These are phyloP conservation scores for Microbotryomycetes sp. DNA, from an alignment of 1,284 basidiomycete genomes.

Conservation along the genomic window DNA sequence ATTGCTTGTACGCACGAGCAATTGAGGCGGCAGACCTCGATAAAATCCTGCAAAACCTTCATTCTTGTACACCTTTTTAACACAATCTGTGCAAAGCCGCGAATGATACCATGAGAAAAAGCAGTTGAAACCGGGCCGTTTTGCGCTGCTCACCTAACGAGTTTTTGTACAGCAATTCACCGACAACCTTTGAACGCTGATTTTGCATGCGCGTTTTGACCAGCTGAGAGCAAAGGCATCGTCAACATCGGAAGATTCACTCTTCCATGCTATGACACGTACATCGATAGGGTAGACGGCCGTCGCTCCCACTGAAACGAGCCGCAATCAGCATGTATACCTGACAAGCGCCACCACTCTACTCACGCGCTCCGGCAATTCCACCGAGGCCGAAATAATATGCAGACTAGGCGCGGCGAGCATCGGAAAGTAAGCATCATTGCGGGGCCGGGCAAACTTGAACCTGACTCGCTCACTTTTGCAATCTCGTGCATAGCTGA, in stretches of 20 bases:
- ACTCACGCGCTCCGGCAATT: conserved; percentile 64
- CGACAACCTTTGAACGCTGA: conserved; percentile 87
- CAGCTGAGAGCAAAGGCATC: conserved; percentile 28
- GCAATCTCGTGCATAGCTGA: conserved; percentile 22
- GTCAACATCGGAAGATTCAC: background rate
- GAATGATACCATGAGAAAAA: no score
- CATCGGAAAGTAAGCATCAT: conserved; percentile 13
- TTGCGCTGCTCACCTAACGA: conserved; percentile 54
- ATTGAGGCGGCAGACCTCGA: conserved; percentile 87
- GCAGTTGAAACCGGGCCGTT: no score
- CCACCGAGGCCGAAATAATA: conserved; percentile 91
- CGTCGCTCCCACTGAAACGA: conserved; percentile 62
- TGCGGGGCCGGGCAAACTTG: background rate
- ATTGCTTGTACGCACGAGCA: conserved; percentile 77
- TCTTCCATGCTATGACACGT: conserved; percentile 42
- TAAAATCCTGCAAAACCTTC: conserved; percentile 91
- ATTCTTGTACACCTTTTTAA: conserved; percentile 86
- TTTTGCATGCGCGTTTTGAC: conserved; percentile 89
- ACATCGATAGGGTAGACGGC: conserved; percentile 92
- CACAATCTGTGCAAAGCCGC: conserved; percentile 62
- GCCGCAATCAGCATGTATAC: background rate
- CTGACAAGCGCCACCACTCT: background rate
- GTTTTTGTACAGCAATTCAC: conserved; percentile 89
- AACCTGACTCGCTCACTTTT: conserved; percentile 8
- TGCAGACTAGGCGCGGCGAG: conserved; percentile 38